phyloP scores from a whole-genome alignment of 1,139 yeast genomes.

The Debaryomyces robertsiae region DNA sequence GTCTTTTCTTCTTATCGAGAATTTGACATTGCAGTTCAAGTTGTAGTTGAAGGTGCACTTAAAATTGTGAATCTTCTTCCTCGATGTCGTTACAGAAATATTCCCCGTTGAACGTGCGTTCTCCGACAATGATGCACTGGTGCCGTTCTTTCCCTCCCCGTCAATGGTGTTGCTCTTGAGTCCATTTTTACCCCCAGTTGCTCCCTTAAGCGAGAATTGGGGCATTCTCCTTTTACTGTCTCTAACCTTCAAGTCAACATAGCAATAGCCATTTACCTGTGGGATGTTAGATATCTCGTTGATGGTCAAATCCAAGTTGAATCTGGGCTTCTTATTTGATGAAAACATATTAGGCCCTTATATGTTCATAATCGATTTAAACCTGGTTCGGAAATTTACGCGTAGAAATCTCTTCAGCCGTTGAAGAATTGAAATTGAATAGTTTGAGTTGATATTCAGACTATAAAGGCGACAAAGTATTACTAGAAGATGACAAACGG shows the following conservation, averaged over 20 bases:
- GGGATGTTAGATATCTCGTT: conserved; percentile 82
- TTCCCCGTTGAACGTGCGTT: conserved; percentile 21
- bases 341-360: conserved; percentile 9
- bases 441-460: not conserved
- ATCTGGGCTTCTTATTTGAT: conserved; percentile 40
- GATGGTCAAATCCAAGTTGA: conserved; percentile 59
- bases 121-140: conserved; percentile 4
- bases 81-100: conserved; percentile 36
- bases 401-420: conserved; percentile 2
- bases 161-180: not conserved
- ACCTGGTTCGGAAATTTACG: conserved; percentile 4
- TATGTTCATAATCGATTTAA: not conserved
- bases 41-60: conserved; percentile 44
- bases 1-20: conserved; percentile 38
- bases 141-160: conserved; percentile 7
- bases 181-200: conserved; percentile 2
- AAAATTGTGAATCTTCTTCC: conserved; percentile 44
- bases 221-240: conserved; percentile 26
- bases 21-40: conserved; percentile 43
- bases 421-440: conserved; percentile 4
- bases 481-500: conserved; percentile 7
- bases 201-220: conserved; percentile 8
- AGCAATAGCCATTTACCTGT: conserved; percentile 70
- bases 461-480: not conserved
- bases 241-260: conserved; percentile 49